Base-by-base conservation (phyloP, 148 eudicot genomes). In the Rhododendron ovatum region DNA sequence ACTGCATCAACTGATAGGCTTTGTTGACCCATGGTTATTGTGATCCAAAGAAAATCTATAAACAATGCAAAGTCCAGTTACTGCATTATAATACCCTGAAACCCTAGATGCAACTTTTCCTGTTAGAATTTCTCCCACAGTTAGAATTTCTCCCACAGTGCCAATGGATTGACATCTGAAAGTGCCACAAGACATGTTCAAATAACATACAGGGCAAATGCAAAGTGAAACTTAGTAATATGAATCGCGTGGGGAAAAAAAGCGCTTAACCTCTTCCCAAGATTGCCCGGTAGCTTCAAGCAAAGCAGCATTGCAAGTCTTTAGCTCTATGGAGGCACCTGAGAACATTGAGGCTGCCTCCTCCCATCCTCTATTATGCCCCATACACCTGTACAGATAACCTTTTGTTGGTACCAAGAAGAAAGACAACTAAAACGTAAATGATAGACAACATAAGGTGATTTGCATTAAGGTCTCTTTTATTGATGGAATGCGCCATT, bases 291-390 rank as follows among this genome's bases (percentile, higher is more conserved):
- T 82, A 80, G 99, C 90, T 91, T 94, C 94, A 83, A 96, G 96
- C 90, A 96, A 90, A 86, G 98, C 99, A 91, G 99, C 99, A 91
- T 96, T 93, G 88, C 96, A 96, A 73, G 99, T 94, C 90, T 96
- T 90, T 80, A 96, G 85, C 90, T 96, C 97, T 87, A 95, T 77
- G 20, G 89, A 83, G 71, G 92, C 89, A 65, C 97, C 99, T 61
- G 93, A 89, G 26, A 96, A 87, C 90, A 93, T 87, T 65, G 99
- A 93, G 75, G 99, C 99, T 69, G 99, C 98, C 90, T 96, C 99
- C 87, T 96, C 98, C 99, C 99, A 95, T 61, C 99, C 98, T 88
- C 89, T 94, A 85, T 96, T 96, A 84, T 95, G 99, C 63, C 96
- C 98, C 98, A 95, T 95, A 87, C 98, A 95, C 98, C 98, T 94